Evolutionary conservation across 2,329 filamentous ascomycete genomes (phyloP), one percentile per base, ranked within the genome.

Genomic region (Leptographium wingfieldii): DNA sequence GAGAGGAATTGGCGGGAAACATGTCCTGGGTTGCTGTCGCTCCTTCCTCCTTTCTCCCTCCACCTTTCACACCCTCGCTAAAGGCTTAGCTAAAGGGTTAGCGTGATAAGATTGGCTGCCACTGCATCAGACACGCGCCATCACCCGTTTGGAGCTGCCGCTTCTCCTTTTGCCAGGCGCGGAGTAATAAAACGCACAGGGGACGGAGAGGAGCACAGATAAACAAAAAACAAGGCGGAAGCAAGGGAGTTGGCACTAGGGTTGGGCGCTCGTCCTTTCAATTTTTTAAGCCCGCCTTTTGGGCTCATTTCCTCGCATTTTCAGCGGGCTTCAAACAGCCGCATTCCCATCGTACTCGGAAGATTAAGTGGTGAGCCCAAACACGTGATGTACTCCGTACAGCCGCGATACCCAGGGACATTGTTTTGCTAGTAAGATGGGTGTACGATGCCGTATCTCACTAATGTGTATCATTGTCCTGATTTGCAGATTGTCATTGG

Each of bases 21-120:
- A n/a, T 40, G 48, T 58, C 48, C 56, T 29, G 43, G 58, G 38
- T 48, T 40, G 25, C 40, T 22, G 25, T 51, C 53, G 58, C 35
- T 60, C 58, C 48, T 60, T 60, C 58, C 54, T 52, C 35, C 40
- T 55, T 29, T 58, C 35, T 40, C 22, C 51, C 29, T 58, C 31
- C 48, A 40, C n/a, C 40, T 55, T 59, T 54, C 27, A 31, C 38
- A 46, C 38, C n/a, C 16, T 35, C 51, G 51, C 52, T 31, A 27
- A 12, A 57, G 35, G 53, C 43, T 33, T 53, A 33, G 54, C 54
- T 60, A 60, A 48, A n/a, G 33, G 51, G 31, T 55, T 60, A 60
- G 58, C 53, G 58, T 56, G 54, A 19, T 49, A 12, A 29, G 46
- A 56, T 54, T 27, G 53, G 40, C 27, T 49, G 40, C 51, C 10